Base-by-base conservation (phyloP, 2,329 filamentous ascomycete species). In the Fusarium hainanense region DNA sequence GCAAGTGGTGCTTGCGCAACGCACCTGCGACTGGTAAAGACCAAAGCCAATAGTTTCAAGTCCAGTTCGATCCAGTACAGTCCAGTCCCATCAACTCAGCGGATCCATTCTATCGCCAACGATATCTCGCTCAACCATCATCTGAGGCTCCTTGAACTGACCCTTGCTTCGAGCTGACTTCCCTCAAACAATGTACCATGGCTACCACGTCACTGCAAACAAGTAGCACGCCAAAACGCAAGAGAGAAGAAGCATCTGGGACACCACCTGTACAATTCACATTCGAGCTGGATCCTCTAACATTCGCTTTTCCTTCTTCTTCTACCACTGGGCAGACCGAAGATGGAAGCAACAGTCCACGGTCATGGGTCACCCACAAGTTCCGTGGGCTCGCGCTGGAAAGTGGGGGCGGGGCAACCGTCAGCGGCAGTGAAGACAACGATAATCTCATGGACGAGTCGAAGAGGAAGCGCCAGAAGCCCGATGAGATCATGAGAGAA, bases 271-370 rank as follows among this genome's bases (percentile, higher is more conserved):
- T 78, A 58, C 75, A 79, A 49, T 87, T 87, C 75, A 82, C 83
- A 2, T 87, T 87, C 70, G 81, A 85, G 58, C 86, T 87, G 66
- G 82, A 85, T 57, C 68, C 66, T 43, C 27, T 49, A 21, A 54
- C 63, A 20, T 66, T 58, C 6, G 60, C 76, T 6, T 60, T 77
- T 61, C 64, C 75, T 61, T 66, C 77, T 7, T 62, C 76, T 62
- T 64, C 76, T 62, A 60, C 76, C 62, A 61, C 77, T 37, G 57
- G 74, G 28, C 60, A 65, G 28, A 65, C 77, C 42, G 82, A 85
- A 30, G 85, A 86, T 52, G 85, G 85, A 61, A 83, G 79, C 73
- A 81, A 77, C 68, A 88, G 87, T 67, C 86, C 87, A n/a, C 81
- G 83, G 56, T 83, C 84, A 43, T 83, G 78, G 56, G 85, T 88